Evolutionary conservation across 352 stramenopile genomes (phyloP).

Genomic region (Globisporangium perplexum): DNA sequence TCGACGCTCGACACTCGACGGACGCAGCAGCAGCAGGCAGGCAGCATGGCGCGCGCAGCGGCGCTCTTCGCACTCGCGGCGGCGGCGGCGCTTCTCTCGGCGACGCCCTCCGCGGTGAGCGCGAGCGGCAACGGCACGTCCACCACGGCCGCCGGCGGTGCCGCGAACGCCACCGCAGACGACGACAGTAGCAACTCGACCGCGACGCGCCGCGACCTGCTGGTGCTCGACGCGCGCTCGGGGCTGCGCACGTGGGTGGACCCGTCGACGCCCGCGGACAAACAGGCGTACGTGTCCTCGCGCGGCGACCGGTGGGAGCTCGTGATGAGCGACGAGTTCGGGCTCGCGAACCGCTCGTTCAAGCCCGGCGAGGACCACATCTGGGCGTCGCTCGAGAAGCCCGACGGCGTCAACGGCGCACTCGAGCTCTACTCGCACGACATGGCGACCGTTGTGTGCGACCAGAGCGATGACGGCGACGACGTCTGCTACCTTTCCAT

Average conservation of each 20-base stretch:
- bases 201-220: conserved; percentile 9
- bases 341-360: conserved; percentile 41
- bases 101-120: neutral
- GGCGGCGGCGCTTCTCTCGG: conserved; percentile 3
- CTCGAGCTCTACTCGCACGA: conserved; percentile 62
- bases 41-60: conserved; percentile 7
- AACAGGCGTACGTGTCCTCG: conserved; percentile 37
- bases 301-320: conserved; percentile 50
- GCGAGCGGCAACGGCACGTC: conserved; percentile 12
- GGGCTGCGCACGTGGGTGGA: conserved; percentile 56
- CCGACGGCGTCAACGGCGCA: conserved; percentile 61
- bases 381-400: conserved; percentile 60
- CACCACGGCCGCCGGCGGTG: neutral
- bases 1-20: too few species aligned
- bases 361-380: conserved; percentile 46
- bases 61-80: conserved; percentile 3
- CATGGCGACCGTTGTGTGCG: conserved; percentile 51
- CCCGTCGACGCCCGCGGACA: conserved; percentile 37
- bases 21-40: neutral
- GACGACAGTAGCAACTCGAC: conserved; percentile 3
- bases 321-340: conserved; percentile 73
- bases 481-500: conserved; percentile 51
- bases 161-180: conserved; percentile 2
- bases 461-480: conserved; percentile 14
- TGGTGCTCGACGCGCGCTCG: conserved; percentile 29